These are phyloP conservation scores for Lentinula lateritia DNA, from an alignment of 768 basidiomycete genomes.

Conservation along the genomic window DNA sequence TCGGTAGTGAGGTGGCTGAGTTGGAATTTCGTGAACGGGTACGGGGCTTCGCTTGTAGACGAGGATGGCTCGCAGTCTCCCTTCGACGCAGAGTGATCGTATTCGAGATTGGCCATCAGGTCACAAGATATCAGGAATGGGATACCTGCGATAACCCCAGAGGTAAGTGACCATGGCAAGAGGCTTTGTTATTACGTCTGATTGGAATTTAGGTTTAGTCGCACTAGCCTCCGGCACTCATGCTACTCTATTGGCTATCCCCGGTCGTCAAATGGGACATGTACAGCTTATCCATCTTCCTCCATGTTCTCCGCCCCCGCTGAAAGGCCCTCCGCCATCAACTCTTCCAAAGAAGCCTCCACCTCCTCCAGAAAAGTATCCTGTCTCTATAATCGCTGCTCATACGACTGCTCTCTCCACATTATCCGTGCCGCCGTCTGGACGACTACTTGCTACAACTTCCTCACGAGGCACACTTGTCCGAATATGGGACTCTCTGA, in stretches of 20 bases:
- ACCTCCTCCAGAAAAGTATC: slow-evolving; percentile 52
- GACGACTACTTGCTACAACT: slow-evolving; percentile 77
- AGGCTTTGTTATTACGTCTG: slow-evolving; percentile 3
- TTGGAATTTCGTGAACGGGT: slow-evolving; percentile 86
- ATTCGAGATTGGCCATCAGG: slow-evolving; percentile 61
- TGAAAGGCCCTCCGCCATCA: slow-evolving; percentile 51
- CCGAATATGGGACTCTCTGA: slow-evolving; percentile 75
- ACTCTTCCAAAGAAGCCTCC: slow-evolving; percentile 50
- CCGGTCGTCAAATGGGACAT: slow-evolving; percentile 83
- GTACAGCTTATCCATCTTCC: slow-evolving; percentile 85
- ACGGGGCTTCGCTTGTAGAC: slow-evolving; percentile 70
- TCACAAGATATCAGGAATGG: slow-evolving; percentile 68
- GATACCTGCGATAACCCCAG: slow-evolving; percentile 84
- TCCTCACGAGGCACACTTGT: slow-evolving; percentile 81
- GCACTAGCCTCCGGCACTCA: slow-evolving; percentile 74
- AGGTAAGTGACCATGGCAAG: slow-evolving; percentile 41
- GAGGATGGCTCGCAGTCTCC: slow-evolving; percentile 82
- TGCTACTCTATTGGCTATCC: slow-evolving; percentile 79
- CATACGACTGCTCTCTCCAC: slow-evolving; percentile 78
- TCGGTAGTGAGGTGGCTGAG: slow-evolving; percentile 76
- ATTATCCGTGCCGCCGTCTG: slow-evolving; percentile 72
- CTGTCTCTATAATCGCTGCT: slow-evolving; percentile 78
- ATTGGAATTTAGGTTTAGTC: slow-evolving; percentile 49
- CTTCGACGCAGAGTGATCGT: slow-evolving; percentile 74
- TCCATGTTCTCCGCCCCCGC: slow-evolving; percentile 60